Evolutionary conservation across 208 protist species (phyloP).

Genomic region (Leishmania guyanensis): DNA sequence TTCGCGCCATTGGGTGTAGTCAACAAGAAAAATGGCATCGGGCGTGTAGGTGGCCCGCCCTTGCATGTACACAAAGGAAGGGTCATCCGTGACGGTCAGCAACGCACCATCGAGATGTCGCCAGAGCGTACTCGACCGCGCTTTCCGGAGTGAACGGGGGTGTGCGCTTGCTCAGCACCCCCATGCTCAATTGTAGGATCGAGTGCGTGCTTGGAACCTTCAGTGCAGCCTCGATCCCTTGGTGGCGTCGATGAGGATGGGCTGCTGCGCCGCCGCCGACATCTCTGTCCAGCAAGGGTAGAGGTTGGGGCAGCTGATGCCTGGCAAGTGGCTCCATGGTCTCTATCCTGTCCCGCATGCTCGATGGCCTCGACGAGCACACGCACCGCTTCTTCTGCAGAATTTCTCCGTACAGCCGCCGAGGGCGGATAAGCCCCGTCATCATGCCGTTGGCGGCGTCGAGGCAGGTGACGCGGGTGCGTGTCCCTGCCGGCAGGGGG

Average conservation of each 20-base stretch:
- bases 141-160: conserved; percentile 17
- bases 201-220: conserved; percentile 25
- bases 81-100: conserved; percentile 40
- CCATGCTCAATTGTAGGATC: conserved; percentile 43
- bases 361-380: no score
- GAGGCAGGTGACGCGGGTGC: conserved; percentile 44
- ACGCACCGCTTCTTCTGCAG: conserved; percentile 7
- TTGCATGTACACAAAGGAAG: conserved; percentile 27
- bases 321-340: not conserved
- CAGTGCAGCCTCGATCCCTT: conserved; percentile 38
- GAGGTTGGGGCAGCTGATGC: conserved; percentile 6
- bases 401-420: conserved; percentile 24
- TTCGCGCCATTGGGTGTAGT: conserved; percentile 25
- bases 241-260: conserved; percentile 41
- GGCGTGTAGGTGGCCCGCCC: conserved; percentile 29
- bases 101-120: conserved; percentile 29
- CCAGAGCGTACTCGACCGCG: conserved; percentile 35
- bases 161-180: conserved; percentile 33
- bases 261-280: conserved; percentile 26
- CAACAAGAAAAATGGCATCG: conserved; percentile 38
- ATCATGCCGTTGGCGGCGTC: conserved; percentile 25
- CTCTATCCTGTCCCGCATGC: no score
- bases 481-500: conserved; percentile 28
- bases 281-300: conserved; percentile 40
- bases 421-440: conserved; percentile 50